These are phyloP conservation scores for Monosporozyma aerobia DNA, from an alignment of 805 yeast species.

Conservation along the genomic window DNA sequence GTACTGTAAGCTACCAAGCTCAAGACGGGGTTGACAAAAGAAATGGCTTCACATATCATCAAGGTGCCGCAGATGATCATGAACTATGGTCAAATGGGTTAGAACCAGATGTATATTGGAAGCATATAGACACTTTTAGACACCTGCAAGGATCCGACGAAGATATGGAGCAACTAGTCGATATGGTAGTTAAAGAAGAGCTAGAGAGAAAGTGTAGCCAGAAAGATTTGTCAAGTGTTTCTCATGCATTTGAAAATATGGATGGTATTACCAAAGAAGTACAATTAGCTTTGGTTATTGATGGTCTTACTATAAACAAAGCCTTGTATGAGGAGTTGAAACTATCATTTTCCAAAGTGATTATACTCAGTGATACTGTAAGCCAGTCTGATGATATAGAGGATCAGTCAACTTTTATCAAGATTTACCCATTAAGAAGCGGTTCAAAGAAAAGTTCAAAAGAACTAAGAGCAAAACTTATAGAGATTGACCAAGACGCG, in stretches of 20 bases:
- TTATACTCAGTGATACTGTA: conserved; percentile 16
- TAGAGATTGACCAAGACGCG: conserved; percentile 20
- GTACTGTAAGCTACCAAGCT: conserved; percentile 55
- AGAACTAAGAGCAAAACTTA: conserved; percentile 41
- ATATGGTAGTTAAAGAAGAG: neutral
- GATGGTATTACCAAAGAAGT: conserved; percentile 17
- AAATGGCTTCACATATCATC: conserved; percentile 56
- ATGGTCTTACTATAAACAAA: conserved; percentile 7
- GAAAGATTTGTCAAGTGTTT: neutral
- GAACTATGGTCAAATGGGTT: conserved; percentile 68
- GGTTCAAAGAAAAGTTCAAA: conserved; percentile 60
- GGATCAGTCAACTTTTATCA: conserved; percentile 14
- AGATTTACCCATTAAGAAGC: conserved; percentile 22
- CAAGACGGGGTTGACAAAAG: conserved; percentile 48
- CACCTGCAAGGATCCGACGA: conserved; percentile 24
- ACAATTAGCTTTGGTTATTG: conserved; percentile 15
- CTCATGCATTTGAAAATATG: conserved; percentile 9
- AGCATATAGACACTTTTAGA: conserved; percentile 25
- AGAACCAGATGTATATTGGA: conserved; percentile 52
- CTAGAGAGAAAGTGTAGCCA: neutral
- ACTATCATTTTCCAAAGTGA: conserved; percentile 8
- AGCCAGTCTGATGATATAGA: neutral
- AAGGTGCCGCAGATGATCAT: conserved; percentile 94
- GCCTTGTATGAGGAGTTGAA: conserved; percentile 6
- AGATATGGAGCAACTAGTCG: neutral